phyloP scores from a whole-genome alignment of 169 alveolate species.

The Cryptosporidium sp. region DNA sequence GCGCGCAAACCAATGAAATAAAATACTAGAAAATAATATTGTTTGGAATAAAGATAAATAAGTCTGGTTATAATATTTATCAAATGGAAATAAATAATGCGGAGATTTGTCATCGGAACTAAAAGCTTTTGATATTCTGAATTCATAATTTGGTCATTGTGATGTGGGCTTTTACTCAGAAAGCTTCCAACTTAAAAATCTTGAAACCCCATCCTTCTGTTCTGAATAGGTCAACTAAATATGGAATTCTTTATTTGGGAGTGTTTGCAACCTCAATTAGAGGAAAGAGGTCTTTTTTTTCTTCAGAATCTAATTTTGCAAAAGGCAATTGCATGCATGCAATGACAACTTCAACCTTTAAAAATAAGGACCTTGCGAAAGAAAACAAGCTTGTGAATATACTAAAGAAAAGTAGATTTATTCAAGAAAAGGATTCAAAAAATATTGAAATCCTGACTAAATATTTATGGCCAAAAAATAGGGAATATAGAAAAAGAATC shows the following conservation, averaged over 20 bases:
- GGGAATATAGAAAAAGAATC: constrained; percentile 35
- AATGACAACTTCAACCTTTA: not conserved
- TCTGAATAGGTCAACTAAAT: not conserved
- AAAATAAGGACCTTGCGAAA: not conserved
- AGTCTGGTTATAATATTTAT: not conserved
- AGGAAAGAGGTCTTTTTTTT: not conserved
- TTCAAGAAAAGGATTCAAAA: constrained; percentile 26
- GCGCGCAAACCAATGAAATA: not conserved
- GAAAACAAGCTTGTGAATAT: not conserved
- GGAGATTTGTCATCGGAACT: not conserved
- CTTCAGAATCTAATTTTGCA: not conserved
- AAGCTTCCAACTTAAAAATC: not conserved
- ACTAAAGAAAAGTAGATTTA: constrained; percentile 35
- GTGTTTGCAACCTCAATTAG: not conserved
- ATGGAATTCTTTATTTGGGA: not conserved
- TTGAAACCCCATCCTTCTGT: not conserved
- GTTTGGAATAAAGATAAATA: not conserved
- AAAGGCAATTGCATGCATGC: not conserved
- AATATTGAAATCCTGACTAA: constrained; percentile 19
- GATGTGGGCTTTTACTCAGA: not conserved
- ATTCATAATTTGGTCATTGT: not conserved
- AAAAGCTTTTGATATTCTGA: not conserved
- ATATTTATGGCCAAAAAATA: constrained; percentile 68
- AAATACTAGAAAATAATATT: not conserved
- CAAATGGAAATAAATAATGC: not conserved